Evolutionary conservation across 345 rosid genomes (phyloP).

Genomic region (Eutrema yunnanense): DNA sequence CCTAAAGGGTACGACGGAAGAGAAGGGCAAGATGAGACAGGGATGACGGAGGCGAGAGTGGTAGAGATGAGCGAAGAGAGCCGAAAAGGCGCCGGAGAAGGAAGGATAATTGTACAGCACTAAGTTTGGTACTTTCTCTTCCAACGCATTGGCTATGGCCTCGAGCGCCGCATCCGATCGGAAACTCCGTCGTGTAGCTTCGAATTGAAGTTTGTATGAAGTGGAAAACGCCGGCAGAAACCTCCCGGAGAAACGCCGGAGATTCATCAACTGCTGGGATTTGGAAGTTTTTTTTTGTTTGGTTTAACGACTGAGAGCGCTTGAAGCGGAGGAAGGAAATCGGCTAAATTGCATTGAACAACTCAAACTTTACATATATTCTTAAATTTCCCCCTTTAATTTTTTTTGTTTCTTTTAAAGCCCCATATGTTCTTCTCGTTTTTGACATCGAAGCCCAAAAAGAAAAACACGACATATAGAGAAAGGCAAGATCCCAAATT

Average conservation of each 20-base stretch:
- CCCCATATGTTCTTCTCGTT: background rate
- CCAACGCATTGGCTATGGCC: constrained; percentile 52
- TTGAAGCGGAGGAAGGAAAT: background rate
- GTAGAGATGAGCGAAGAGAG: constrained; percentile 74
- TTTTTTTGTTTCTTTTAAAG: background rate
- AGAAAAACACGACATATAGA: background rate
- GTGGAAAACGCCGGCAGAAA: background rate
- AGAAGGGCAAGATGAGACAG: constrained; percentile 72
- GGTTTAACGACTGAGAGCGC: background rate
- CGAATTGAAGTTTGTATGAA: background rate
- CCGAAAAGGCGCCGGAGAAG: constrained; percentile 77
- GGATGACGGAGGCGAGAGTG: constrained; percentile 60
- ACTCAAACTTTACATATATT: background rate
- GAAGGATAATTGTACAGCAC: constrained; percentile 85
- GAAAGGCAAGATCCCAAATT: too few species aligned
- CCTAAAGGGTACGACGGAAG: constrained; percentile 63
- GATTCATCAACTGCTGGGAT: background rate
- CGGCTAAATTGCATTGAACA: background rate
- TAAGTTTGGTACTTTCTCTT: constrained; percentile 49
- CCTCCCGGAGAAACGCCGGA: background rate
- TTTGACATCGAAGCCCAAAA: background rate
- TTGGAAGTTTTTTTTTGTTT: background rate
- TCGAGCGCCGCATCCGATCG: constrained; percentile 83
- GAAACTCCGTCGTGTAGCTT: constrained; percentile 36
- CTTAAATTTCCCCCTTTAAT: background rate